phyloP scores from a whole-genome alignment of 2,329 filamentous ascomycete genomes.

The Pyrenophora seminiperda region DNA sequence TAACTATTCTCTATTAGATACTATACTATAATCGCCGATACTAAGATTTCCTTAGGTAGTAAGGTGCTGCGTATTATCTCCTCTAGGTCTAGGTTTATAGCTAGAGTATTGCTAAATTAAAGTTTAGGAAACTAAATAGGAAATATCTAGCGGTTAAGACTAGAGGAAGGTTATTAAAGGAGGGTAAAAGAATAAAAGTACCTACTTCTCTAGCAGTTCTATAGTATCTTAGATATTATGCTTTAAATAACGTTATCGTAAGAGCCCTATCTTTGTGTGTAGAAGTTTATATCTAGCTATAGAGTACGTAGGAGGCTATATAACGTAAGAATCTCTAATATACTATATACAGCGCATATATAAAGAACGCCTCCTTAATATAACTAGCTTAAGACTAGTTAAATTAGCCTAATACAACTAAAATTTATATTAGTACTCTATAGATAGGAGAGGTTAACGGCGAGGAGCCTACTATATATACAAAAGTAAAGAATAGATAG shows the following conservation, averaged over 20 bases:
- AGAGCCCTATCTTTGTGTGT: no score
- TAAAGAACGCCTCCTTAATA: constrained; percentile 4
- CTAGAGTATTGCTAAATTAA: constrained; percentile 4
- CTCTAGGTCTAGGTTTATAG: constrained; percentile 6
- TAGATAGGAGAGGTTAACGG: no score
- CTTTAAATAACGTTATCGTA: no score
- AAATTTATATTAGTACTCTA: no score
- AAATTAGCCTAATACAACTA: no score
- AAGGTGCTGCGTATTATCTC: constrained; percentile 12
- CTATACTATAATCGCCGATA: constrained; percentile 8
- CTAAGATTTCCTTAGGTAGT: constrained; percentile 6
- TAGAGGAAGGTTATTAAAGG: constrained; percentile 7
- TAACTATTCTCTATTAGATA: constrained; percentile 11
- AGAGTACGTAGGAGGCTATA: constrained; percentile 8
- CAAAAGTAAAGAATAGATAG: no score
- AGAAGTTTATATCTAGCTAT: constrained; percentile 8
- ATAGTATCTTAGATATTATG: constrained; percentile 4
- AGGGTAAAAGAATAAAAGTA: constrained; percentile 5
- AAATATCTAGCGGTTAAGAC: constrained; percentile 3
- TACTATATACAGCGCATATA: constrained; percentile 4
- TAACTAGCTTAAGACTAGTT: background rate
- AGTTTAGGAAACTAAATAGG: constrained; percentile 5
- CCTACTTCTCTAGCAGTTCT: constrained; percentile 5
- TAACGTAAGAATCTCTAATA: constrained; percentile 5
- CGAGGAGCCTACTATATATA: no score